Evolutionary conservation across 192 early-diverging fungal genomes (phyloP), one percentile per base, ranked within the genome.

Genomic region (Coemansia umbellata): DNA sequence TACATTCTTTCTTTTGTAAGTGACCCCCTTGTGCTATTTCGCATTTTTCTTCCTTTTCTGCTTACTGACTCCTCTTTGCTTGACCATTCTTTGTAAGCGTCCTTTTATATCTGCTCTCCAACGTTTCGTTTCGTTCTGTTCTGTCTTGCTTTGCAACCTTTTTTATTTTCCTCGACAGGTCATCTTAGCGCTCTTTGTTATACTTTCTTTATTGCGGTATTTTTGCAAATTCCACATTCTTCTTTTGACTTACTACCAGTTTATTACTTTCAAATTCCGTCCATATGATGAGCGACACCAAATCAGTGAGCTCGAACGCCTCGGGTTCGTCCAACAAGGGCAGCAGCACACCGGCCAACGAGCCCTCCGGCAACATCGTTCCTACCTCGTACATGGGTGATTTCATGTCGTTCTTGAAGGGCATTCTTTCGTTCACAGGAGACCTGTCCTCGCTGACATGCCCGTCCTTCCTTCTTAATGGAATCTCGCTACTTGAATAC

Each of bases 401-500:
- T 31, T 81, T 90, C 60, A 71, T 79, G 32, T 79, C 79, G 1
- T 88, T 90, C 42, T 40, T 88, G 31, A 81, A 83, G 56, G 84
- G 82, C 15, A 60, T 91, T 18, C 81, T 86, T 26, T 83, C 86
- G 26, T 88, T 88, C 50, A 89, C 90, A 13, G 90, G 90, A 36
- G 90, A 91, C 50, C 77, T 91, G 22, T 89, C 86, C 8, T 81
- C 80, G 42, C 70, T 91, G 40, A 90, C 90, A 3, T 88, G 87
- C 61, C 90, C 90, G 39, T 84, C 86, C 32, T 91, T 90, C 54
- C 57, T 91, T 7, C 69, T 91, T 31, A 84, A 82, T 41, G 86
- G 87, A 47, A 82, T 82, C 44, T 90, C 88, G 53, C 66, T 90
- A 33, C 80, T 91, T 26, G 90, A 91, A 55, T 91, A 91, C 70